These are phyloP conservation scores for Solanum pimpinellifolium DNA, from an alignment of 257 asterid species.

Conservation along the genomic window DNA sequence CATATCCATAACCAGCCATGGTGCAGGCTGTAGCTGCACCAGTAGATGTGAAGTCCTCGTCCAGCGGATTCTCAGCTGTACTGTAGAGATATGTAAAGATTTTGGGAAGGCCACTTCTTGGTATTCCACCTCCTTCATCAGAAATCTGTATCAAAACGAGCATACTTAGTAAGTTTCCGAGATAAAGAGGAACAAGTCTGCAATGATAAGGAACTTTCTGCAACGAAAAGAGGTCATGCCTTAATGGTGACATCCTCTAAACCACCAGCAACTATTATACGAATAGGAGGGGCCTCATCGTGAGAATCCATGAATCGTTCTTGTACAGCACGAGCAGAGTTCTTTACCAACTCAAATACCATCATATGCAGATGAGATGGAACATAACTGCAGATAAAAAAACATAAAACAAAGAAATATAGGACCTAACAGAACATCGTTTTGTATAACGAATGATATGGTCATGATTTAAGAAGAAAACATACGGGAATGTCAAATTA, in stretches of 20 bases:
- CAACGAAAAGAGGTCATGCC: conserved; percentile 25
- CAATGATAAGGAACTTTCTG: background rate
- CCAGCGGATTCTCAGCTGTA: conserved; percentile 72
- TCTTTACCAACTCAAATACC: conserved; percentile 96
- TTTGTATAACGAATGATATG: background rate
- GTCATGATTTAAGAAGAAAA: background rate
- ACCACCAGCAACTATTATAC: conserved; percentile 94
- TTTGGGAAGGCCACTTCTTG: conserved; percentile 86
- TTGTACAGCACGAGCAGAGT: conserved; percentile 93
- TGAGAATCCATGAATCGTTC: conserved; percentile 71
- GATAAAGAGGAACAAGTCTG: background rate
- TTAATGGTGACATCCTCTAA: conserved; percentile 91
- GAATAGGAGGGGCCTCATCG: conserved; percentile 73
- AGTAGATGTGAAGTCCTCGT: conserved; percentile 50
- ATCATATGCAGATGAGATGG: conserved; percentile 90
- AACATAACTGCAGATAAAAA: conserved; percentile 44
- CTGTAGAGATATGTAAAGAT: conserved; percentile 86
- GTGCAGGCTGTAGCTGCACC: conserved; percentile 40
- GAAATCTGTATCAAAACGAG: conserved; percentile 37
- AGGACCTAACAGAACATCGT: background rate
- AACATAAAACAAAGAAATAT: background rate
- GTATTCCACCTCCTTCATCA: conserved; percentile 95
- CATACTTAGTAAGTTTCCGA: background rate
- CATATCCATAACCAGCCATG: conserved; percentile 93
- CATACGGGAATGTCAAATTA: conserved; percentile 81